A percentile compares a stretch with the other conserved stretches of the same genome.
Evolutionary conservation across 1,284 basidiomycete species (phyloP).

Genomic region (Ustilago lituana): DNA sequence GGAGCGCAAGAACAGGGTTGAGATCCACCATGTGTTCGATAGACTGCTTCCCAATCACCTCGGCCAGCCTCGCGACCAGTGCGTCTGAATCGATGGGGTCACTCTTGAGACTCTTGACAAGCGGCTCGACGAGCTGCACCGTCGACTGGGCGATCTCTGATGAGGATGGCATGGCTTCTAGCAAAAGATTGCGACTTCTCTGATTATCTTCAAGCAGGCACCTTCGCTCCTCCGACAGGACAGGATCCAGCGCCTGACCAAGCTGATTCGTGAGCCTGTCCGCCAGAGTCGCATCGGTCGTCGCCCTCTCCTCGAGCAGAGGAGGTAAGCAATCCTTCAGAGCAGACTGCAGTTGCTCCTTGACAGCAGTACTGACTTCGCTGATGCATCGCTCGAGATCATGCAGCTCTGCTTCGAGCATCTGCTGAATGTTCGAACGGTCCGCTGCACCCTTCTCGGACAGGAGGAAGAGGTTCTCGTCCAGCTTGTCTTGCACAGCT

Average conservation of each 20-base stretch:
- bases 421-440: constrained; percentile 32
- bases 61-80: constrained; percentile 30
- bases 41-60: constrained; percentile 53
- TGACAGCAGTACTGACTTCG: constrained; percentile 14
- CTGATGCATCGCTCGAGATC: constrained; percentile 19
- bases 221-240: constrained; percentile 30
- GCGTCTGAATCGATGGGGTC: constrained; percentile 50
- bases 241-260: constrained; percentile 20
- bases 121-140: constrained; percentile 31
- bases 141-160: constrained; percentile 38
- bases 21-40: constrained; percentile 57
- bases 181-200: constrained; percentile 15
- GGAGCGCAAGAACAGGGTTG: constrained; percentile 53
- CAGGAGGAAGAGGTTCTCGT: constrained; percentile 39
- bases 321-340: constrained; percentile 40
- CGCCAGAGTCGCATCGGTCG: constrained; percentile 9
- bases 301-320: constrained; percentile 33
- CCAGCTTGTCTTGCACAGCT: constrained; percentile 34
- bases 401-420: constrained; percentile 28
- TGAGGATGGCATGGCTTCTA: constrained; percentile 15
- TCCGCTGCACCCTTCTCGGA: constrained; percentile 38
- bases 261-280: constrained; percentile 31
- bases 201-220: constrained; percentile 24
- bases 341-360: constrained; percentile 32
- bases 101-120: constrained; percentile 41